phyloP scores from a whole-genome alignment of 2,329 filamentous ascomycete species.

The Ophiocordyceps camponoti-leonardi region DNA sequence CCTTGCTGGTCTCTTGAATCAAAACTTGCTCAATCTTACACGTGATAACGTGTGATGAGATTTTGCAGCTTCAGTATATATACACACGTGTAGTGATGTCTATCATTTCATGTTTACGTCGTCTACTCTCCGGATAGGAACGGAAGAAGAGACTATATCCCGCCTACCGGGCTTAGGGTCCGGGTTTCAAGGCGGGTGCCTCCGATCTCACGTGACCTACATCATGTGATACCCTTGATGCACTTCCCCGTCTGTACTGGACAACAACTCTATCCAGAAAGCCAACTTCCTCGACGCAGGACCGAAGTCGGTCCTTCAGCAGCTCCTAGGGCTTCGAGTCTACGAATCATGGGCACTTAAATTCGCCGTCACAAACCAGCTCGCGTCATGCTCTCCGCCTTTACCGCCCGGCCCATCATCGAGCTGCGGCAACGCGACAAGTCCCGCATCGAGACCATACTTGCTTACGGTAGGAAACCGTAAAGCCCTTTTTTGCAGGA shows the following conservation, averaged over 20 bases:
- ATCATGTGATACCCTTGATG: neutral
- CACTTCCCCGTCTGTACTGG: neutral
- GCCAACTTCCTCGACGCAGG: neutral
- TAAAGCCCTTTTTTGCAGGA: neutral
- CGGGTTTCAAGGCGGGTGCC: no score
- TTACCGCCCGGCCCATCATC: constrained; percentile 88
- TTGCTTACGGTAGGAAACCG: constrained; percentile 54
- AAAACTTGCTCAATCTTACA: no score
- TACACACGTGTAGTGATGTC: no score
- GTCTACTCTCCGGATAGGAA: no score
- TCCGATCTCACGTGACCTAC: no score
- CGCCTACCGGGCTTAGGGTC: no score
- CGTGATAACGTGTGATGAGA: no score
- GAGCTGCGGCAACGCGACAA: constrained; percentile 94
- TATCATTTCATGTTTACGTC: no score
- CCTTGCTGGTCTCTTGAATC: no score
- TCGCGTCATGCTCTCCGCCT: constrained; percentile 80
- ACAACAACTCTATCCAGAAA: neutral
- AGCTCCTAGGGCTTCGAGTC: neutral
- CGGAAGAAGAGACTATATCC: no score
- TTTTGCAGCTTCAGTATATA: no score
- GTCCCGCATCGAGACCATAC: constrained; percentile 89
- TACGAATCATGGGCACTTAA: constrained; percentile 3
- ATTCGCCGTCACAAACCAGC: constrained; percentile 15
- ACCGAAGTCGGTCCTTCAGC: neutral